Percentiles rank a stretch among this genome's conserved stretches.
phyloP scores from a whole-genome alignment of 2,329 filamentous ascomycete genomes.

The Ophiostoma himal-ulmi region DNA sequence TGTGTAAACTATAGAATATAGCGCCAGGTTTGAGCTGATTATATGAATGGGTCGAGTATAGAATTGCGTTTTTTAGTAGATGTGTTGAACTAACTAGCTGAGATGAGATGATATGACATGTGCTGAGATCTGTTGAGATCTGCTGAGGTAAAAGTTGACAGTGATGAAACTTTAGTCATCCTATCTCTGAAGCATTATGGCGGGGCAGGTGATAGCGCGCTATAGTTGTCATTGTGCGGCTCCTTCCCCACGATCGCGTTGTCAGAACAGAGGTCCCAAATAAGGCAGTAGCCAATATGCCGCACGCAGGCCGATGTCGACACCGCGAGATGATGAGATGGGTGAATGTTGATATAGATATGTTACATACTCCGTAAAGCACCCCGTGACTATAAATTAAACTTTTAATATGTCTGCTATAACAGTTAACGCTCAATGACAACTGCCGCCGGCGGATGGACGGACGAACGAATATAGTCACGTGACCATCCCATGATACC shows the following conservation, averaged over 20 bases:
- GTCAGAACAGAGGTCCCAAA: neutral
- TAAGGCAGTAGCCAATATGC: slow-evolving; percentile 1
- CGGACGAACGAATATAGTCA: neutral
- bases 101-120: neutral
- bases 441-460: neutral
- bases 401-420: no score
- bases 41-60: neutral
- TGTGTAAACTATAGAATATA: neutral
- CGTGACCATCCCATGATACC: neutral
- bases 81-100: neutral
- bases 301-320: neutral
- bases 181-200: neutral
- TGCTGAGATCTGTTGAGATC: neutral
- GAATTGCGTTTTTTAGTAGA: no score
- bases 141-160: neutral
- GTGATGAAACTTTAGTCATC: neutral
- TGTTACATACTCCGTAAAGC: neutral
- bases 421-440: neutral
- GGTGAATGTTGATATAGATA: neutral
- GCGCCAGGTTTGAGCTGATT: neutral
- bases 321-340: neutral
- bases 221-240: neutral
- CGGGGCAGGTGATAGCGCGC: slow-evolving; percentile 1
- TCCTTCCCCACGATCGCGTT: slow-evolving; percentile 21
- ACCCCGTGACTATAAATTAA: no score